Conservation (phyloP, 176 grass and related monocot species). For the Puya raimondii region DNA sequence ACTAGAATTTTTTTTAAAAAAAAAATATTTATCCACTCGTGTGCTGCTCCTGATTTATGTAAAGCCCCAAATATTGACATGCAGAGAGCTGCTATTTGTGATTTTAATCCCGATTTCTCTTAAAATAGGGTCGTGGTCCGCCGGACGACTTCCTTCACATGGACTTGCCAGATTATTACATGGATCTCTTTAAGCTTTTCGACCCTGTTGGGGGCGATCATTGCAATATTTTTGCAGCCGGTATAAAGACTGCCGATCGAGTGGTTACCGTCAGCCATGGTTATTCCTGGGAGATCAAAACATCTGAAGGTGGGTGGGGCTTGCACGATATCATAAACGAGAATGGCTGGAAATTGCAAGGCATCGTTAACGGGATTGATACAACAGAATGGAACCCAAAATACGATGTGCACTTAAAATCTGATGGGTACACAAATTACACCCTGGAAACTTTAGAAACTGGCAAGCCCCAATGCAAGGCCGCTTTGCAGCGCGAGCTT, state of each 20-base stretch:
- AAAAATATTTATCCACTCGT: no score
- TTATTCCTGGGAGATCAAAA: constrained; percentile 83
- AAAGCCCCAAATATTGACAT: neutral
- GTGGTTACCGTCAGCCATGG: constrained; percentile 76
- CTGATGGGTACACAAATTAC: constrained; percentile 83
- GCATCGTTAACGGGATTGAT: constrained; percentile 91
- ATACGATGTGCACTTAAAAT: constrained; percentile 52
- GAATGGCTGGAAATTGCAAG: constrained; percentile 69
- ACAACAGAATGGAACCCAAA: constrained; percentile 58
- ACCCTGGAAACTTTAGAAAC: constrained; percentile 45
- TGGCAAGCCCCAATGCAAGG: constrained; percentile 71
- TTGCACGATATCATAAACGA: constrained; percentile 76
- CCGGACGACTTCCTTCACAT: constrained; percentile 45
- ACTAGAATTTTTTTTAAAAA: no score
- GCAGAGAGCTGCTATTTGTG: neutral
- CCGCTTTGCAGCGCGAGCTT: constrained; percentile 64
- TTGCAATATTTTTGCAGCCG: constrained; percentile 69
- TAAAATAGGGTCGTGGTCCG: constrained; percentile 65
- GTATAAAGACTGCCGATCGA: constrained; percentile 64
- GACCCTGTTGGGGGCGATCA: constrained; percentile 68
- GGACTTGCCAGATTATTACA: constrained; percentile 69
- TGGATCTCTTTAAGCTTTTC: constrained; percentile 60
- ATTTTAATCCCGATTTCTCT: neutral
- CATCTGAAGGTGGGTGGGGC: constrained; percentile 71
- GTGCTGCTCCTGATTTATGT: neutral